Conservation (phyloP, 2,329 filamentous ascomycete species). For the Colletotrichum euphorbiae region DNA sequence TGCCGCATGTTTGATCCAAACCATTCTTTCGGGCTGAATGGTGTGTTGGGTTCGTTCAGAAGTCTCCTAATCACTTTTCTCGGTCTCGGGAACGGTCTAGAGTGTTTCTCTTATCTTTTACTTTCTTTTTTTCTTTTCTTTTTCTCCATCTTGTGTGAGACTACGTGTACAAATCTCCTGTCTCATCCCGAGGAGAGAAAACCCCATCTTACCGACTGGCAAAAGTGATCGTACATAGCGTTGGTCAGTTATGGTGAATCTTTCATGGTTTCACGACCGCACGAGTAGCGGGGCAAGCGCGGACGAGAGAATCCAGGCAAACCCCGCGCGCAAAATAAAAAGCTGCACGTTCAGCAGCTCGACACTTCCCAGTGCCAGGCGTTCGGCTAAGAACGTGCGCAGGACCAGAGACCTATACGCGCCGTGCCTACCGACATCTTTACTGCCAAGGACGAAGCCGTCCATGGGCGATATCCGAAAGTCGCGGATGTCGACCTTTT, state of each 20-base stretch:
- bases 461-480: constrained; percentile 66
- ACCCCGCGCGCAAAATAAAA: constrained; percentile 47
- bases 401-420: constrained; percentile 54
- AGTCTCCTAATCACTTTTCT: background rate
- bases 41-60: too few relatives aligned
- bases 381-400: constrained; percentile 58
- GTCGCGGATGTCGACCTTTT: constrained; percentile 55
- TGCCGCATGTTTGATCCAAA: background rate
- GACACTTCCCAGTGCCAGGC: constrained; percentile 52
- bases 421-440: constrained; percentile 44
- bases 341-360: constrained; percentile 49
- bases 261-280: constrained; percentile 13
- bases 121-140: background rate
- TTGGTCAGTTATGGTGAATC: too few relatives aligned
- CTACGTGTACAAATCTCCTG: background rate
- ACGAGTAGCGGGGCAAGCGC: constrained; percentile 23
- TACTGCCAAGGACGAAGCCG: constrained; percentile 56
- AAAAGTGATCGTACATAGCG: too few relatives aligned
- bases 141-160: background rate
- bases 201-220: background rate
- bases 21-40: background rate
- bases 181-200: constrained; percentile 1
- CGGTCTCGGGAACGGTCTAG: background rate
- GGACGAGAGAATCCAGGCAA: constrained; percentile 49
- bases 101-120: background rate